A percentile compares a stretch with the other conserved stretches of the same genome.
Evolutionary conservation across 176 grass and related monocot genomes (phyloP).

Genomic region (Avena sativa): DNA sequence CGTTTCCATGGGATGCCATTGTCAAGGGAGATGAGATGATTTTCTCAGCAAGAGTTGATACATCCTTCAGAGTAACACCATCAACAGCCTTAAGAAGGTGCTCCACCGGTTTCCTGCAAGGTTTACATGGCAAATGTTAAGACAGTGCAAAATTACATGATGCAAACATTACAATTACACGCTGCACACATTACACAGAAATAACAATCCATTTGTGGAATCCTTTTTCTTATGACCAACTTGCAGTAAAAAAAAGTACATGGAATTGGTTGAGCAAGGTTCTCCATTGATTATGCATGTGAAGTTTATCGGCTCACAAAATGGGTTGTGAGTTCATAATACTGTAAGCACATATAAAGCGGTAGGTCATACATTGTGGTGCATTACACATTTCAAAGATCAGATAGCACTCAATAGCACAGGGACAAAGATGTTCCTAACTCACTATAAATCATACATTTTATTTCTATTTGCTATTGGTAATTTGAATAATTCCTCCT

Average conservation of each 20-base stretch:
- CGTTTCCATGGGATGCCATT: conserved; percentile 89
- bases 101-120: conserved; percentile 83
- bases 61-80: conserved; percentile 78
- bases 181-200: conserved; percentile 4
- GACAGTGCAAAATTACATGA: conserved; percentile 11
- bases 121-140: conserved; percentile 14
- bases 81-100: conserved; percentile 79
- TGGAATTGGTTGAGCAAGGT: background rate
- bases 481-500: background rate
- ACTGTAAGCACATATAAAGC: background rate
- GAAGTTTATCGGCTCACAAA: background rate
- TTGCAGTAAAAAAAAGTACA: background rate
- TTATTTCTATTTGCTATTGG: background rate
- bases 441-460: background rate
- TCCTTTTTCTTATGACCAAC: background rate
- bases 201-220: background rate
- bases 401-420: background rate
- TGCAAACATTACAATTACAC: conserved; percentile 10
- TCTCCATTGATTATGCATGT: background rate
- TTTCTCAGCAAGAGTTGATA: conserved; percentile 75
- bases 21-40: conserved; percentile 85
- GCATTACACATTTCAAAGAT: background rate
- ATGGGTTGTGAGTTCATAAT: background rate
- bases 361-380: background rate
- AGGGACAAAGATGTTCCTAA: conserved; percentile 5